phyloP scores from a whole-genome alignment of 2,329 filamentous ascomycete species.

The Trichoderma sp. region DNA sequence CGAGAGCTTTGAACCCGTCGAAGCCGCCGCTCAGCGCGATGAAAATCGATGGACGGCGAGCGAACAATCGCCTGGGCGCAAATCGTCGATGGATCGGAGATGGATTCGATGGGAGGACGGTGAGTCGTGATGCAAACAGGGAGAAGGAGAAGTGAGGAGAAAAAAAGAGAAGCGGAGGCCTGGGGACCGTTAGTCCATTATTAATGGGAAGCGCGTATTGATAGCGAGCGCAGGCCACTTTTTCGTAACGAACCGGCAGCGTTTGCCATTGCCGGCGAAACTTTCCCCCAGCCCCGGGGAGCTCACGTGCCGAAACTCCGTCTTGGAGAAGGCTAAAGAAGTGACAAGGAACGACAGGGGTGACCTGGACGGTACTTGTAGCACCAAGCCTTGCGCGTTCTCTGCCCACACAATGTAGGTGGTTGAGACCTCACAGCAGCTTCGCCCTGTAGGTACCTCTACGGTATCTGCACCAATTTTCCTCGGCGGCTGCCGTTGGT shows the following conservation, averaged over 20 bases:
- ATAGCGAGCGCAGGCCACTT: slow-evolving; percentile 6
- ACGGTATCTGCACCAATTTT: neutral
- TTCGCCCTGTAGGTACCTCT: neutral
- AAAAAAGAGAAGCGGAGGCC: slow-evolving; percentile 9
- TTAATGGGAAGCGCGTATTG: slow-evolving; percentile 17
- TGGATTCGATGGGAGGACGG: slow-evolving; percentile 22
- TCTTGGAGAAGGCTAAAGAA: neutral
- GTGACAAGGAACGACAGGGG: neutral
- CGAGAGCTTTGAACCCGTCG: neutral
- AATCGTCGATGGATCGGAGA: slow-evolving; percentile 21
- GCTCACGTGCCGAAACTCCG: slow-evolving; percentile 4
- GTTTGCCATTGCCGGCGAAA: neutral
- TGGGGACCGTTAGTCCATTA: slow-evolving; percentile 17
- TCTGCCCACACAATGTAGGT: neutral
- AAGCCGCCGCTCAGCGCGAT: neutral
- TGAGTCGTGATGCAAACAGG: slow-evolving; percentile 20
- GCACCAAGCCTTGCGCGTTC: neutral
- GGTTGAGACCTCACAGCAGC: neutral
- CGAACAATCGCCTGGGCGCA: neutral
- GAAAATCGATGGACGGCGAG: neutral
- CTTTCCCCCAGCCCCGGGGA: neutral
- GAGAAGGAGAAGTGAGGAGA: slow-evolving; percentile 2
- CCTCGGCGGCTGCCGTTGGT: slow-evolving; percentile 27
- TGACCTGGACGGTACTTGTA: neutral
- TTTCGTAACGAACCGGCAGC: neutral